Conservation (phyloP, 345 rosid species). For the Trapa incisa region DNA sequence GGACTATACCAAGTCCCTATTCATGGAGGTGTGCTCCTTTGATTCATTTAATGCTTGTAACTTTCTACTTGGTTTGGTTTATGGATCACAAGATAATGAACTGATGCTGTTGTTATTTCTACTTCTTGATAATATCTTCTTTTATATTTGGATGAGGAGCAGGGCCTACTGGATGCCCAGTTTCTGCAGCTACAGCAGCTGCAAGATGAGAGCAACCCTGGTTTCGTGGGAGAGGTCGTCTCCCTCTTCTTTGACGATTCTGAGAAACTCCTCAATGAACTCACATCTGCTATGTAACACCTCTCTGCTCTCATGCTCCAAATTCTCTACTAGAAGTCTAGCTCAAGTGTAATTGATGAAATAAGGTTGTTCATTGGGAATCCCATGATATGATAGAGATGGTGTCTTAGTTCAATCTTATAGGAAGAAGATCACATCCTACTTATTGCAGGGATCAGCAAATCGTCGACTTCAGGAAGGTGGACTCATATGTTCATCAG, state of each 20-base stretch:
- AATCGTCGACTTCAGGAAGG: slow-evolving; percentile 65
- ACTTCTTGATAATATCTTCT: neutral
- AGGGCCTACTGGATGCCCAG: slow-evolving; percentile 82
- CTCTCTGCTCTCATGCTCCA: neutral
- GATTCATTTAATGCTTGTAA: neutral
- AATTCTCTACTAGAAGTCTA: neutral
- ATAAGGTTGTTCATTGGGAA: too few relatives aligned
- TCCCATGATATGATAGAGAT: too few relatives aligned
- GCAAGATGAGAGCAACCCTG: slow-evolving; percentile 93
- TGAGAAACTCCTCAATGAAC: slow-evolving; percentile 74
- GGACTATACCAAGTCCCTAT: slow-evolving; percentile 65
- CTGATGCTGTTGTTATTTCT: neutral
- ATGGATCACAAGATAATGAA: neutral
- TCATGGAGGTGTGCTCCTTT: slow-evolving; percentile 38
- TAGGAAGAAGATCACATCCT: neutral
- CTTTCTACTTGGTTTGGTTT: neutral
- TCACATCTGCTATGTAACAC: slow-evolving; percentile 54
- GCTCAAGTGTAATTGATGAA: too few relatives aligned
- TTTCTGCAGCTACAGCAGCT: slow-evolving; percentile 77
- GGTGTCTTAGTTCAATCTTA: neutral
- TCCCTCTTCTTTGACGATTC: slow-evolving; percentile 89
- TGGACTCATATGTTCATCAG: slow-evolving; percentile 90
- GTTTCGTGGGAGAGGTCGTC: slow-evolving; percentile 78
- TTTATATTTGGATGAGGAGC: neutral
- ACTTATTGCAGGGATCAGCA: slow-evolving; percentile 42